Percentiles rank a stretch among this genome's conserved stretches.
These are phyloP conservation scores for Herpotrichia juniperi DNA, from an alignment of 2,329 filamentous ascomycete genomes.

Conservation along the genomic window DNA sequence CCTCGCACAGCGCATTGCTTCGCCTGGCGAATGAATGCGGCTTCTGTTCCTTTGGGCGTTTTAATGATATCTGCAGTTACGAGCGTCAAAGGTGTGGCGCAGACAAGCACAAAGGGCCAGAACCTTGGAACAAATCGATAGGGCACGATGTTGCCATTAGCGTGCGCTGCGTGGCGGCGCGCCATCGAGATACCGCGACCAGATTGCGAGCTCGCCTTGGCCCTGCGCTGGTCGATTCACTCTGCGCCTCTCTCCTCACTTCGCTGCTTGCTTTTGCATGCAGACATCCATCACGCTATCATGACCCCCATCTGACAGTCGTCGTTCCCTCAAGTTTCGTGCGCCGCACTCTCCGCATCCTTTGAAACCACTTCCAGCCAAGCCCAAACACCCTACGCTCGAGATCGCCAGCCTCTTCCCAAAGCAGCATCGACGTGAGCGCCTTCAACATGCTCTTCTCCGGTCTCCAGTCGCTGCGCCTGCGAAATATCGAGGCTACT, in stretches of 20 bases:
- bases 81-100: too few relatives aligned
- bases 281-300: neutral
- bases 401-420: neutral
- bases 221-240: too few relatives aligned
- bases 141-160: too few relatives aligned
- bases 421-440: neutral
- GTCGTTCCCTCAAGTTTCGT: constrained; percentile 1
- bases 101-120: too few relatives aligned
- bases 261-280: neutral
- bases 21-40: too few relatives aligned
- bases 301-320: neutral
- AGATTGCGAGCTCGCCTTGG: neutral
- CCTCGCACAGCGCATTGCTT: too few relatives aligned
- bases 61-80: too few relatives aligned
- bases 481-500: constrained; percentile 30
- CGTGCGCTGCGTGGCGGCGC: neutral
- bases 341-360: neutral
- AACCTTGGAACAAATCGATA: too few relatives aligned
- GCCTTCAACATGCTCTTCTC: constrained; percentile 38
- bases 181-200: neutral
- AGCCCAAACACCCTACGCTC: constrained; percentile 19
- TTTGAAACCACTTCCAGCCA: neutral
- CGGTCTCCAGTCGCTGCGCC: constrained; percentile 42
- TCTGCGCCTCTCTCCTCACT: neutral
- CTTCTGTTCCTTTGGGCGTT: too few relatives aligned